phyloP scores from a whole-genome alignment of 2,329 filamentous ascomycete species.

The Xenoacremonium recifei region DNA sequence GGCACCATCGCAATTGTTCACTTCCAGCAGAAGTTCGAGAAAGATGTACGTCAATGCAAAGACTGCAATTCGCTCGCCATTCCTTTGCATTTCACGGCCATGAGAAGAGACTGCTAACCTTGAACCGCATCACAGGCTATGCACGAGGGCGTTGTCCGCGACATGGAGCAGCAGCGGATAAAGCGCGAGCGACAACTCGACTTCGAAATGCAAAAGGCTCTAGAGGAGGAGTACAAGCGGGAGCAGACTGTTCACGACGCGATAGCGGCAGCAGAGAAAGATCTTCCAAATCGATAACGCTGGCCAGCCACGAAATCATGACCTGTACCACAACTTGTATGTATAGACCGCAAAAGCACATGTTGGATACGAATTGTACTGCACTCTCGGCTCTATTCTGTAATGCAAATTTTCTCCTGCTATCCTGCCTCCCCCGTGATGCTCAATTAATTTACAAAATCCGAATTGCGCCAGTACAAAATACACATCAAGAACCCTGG shows the following conservation, averaged over 20 bases:
- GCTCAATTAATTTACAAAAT: slow-evolving; percentile 16
- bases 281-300: slow-evolving; percentile 24
- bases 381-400: slow-evolving; percentile 9
- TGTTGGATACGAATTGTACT: too few relatives aligned
- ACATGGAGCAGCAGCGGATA: slow-evolving; percentile 89
- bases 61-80: slow-evolving; percentile 1
- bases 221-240: slow-evolving; percentile 90
- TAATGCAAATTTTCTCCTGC: slow-evolving; percentile 20
- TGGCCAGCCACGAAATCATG: background rate
- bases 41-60: slow-evolving; percentile 60
- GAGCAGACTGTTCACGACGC: slow-evolving; percentile 70
- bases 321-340: slow-evolving; percentile 4
- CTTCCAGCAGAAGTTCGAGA: slow-evolving; percentile 80
- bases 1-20: slow-evolving; percentile 84
- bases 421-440: slow-evolving; percentile 17
- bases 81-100: background rate
- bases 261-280: slow-evolving; percentile 24
- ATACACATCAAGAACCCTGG: too few relatives aligned
- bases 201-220: slow-evolving; percentile 83
- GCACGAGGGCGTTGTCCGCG: slow-evolving; percentile 91
- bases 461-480: too few relatives aligned
- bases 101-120: background rate
- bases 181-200: slow-evolving; percentile 90
- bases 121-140: slow-evolving; percentile 69
- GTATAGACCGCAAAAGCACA: slow-evolving; percentile 3